phyloP scores from a whole-genome alignment of 202 grass and related monocot genomes.

The Sporobolus alterniflorus region DNA sequence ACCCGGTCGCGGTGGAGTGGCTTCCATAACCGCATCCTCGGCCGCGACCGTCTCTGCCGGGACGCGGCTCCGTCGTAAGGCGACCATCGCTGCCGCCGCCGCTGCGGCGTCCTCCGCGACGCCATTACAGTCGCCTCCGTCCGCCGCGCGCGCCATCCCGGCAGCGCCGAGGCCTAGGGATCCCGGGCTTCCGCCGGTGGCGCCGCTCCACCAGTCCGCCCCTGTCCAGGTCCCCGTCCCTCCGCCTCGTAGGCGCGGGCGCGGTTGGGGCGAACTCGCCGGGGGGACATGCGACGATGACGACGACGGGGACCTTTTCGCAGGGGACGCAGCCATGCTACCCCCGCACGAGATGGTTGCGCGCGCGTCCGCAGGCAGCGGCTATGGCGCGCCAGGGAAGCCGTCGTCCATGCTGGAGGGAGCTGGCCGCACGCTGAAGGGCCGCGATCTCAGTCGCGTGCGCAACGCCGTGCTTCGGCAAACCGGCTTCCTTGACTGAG shows the following conservation, averaged over 20 bases:
- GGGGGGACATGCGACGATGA: background rate
- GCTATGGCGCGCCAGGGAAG: background rate
- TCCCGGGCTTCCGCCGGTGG: background rate
- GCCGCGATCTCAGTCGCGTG: slow-evolving; percentile 46
- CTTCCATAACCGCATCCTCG: background rate
- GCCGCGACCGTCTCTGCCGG: slow-evolving; percentile 12
- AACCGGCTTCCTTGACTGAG: slow-evolving; percentile 53
- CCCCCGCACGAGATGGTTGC: slow-evolving; percentile 47
- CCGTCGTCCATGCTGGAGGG: slow-evolving; percentile 59
- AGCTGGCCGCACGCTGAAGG: slow-evolving; percentile 52
- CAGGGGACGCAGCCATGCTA: slow-evolving; percentile 25
- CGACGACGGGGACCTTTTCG: slow-evolving; percentile 9
- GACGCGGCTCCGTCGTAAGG: slow-evolving; percentile 39
- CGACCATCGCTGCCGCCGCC: slow-evolving; percentile 22
- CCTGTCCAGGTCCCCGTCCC: slow-evolving; percentile 38
- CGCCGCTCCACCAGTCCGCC: slow-evolving; percentile 24
- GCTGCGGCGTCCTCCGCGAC: background rate
- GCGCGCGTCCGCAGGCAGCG: background rate
- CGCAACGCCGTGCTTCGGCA: slow-evolving; percentile 46
- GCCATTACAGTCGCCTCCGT: background rate
- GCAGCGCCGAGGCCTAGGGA: background rate
- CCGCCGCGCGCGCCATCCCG: slow-evolving; percentile 23
- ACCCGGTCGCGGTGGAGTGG: background rate
- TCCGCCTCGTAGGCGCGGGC: background rate
- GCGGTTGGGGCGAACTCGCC: slow-evolving; percentile 19